A percentile compares a stretch with the other conserved stretches of the same genome.
Evolutionary conservation across 2,329 filamentous ascomycete genomes (phyloP).

Genomic region (Fusarium sp.): DNA sequence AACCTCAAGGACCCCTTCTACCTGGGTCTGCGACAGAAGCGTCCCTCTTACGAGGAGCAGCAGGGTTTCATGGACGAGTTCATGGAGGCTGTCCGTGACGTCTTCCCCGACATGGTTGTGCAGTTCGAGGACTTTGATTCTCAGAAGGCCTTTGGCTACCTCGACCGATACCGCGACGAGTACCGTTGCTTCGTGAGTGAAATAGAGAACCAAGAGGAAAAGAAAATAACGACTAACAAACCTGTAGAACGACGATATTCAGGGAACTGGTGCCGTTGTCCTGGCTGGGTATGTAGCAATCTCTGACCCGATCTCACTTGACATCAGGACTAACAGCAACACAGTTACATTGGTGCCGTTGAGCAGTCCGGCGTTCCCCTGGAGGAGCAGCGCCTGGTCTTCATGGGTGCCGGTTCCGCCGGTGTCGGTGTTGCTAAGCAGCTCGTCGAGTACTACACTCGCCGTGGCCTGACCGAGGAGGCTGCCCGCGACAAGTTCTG

Average conservation of each 20-base stretch:
- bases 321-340: slow-evolving; percentile 66
- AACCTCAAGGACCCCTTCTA: slow-evolving; percentile 82
- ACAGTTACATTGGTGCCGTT: slow-evolving; percentile 75
- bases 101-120: slow-evolving; percentile 76
- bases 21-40: slow-evolving; percentile 87
- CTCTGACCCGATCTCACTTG: slow-evolving; percentile 13
- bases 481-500: slow-evolving; percentile 93
- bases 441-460: slow-evolving; percentile 96
- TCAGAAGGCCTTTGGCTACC: slow-evolving; percentile 87
- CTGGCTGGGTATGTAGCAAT: slow-evolving; percentile 74
- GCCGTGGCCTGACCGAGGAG: slow-evolving; percentile 88
- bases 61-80: slow-evolving; percentile 96
- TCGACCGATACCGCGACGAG: slow-evolving; percentile 86
- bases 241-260: slow-evolving; percentile 86
- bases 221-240: slow-evolving; percentile 25
- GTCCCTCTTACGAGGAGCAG: slow-evolving; percentile 81
- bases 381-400: slow-evolving; percentile 93
- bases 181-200: slow-evolving; percentile 83
- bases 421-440: slow-evolving; percentile 98
- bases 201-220: background rate
- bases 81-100: slow-evolving; percentile 89
- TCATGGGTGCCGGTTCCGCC: slow-evolving; percentile 94
- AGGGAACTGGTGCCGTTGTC: slow-evolving; percentile 96
- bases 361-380: slow-evolving; percentile 87
- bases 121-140: slow-evolving; percentile 99